Base-by-base conservation (phyloP, 306 rosid genomes). In the Abrus pulchellus region DNA sequence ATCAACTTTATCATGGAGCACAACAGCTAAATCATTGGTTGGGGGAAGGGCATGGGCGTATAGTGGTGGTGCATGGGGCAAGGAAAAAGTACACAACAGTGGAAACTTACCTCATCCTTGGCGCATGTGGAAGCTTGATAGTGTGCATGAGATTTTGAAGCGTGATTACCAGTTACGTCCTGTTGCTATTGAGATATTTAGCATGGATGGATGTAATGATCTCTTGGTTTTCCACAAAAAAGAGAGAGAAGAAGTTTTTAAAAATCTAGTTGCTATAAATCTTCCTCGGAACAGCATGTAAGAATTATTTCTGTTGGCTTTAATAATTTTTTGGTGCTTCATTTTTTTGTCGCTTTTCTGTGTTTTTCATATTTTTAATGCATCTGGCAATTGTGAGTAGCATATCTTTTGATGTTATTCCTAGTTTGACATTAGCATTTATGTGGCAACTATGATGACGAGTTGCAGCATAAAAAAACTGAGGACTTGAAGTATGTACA, bases 1-100 rank as follows among this genome's bases (percentile, higher is more conserved):
- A 85, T 92, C 97, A 79, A 87, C 91, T 60, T 79, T 92, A 63
- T 93, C 97, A 79, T 89, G 91, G 88, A 88, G 86, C 73, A 73
- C 91, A 69, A 66, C 87, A 27, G 90, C 74, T 69, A 92, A 90
- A 87, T 87, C 89, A 68, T 87, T 76, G 83, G 89, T 86, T 80
- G 99, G 99, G 80, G 99, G 98, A 82, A 93, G 98, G 85, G 99
- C 99, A 14, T 96, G 99, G 99, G 98, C 99, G 60, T 96, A 93
- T 70, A 89, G 88, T 86, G 99, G 99, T 14, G 99, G 99, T 79
- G 99, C 99, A 69, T 96, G 98, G 98, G 99, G 99, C 55, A 96
- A 93, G 85, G 99, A 96, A 88, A 96, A 92, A 89, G 86, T 89
- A 72, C 88, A 92, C 64, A 85, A 84, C 72, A 82, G 90, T 55